phyloP scores from a whole-genome alignment of 2,329 filamentous ascomycete species.

The Trichoderma simmonsii region DNA sequence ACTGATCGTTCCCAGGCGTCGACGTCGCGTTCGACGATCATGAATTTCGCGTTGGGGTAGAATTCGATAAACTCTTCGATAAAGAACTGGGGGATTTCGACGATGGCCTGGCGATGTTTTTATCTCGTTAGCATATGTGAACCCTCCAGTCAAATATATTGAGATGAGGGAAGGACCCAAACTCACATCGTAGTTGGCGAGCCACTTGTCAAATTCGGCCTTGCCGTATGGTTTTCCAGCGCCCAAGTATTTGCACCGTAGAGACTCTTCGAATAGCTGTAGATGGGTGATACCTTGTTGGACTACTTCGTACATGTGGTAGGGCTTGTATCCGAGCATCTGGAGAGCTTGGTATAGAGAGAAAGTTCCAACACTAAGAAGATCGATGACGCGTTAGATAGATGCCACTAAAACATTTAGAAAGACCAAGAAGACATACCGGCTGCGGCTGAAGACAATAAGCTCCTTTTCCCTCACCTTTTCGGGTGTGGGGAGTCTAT shows the following conservation, averaged over 20 bases:
- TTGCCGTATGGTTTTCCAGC: constrained; percentile 32
- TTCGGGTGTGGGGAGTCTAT: constrained; percentile 32
- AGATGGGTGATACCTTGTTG: constrained; percentile 24
- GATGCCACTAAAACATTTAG: neutral
- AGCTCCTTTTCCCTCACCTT: constrained; percentile 33
- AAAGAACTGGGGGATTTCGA: constrained; percentile 27
- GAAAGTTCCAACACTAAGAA: constrained; percentile 34
- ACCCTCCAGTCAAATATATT: fast-evolving
- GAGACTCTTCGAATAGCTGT: constrained; percentile 30
- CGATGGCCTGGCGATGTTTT: constrained; percentile 10
- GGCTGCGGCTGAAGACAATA: constrained; percentile 37
- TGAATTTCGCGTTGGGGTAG: constrained; percentile 35
- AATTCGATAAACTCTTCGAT: constrained; percentile 25
- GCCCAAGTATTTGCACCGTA: constrained; percentile 29
- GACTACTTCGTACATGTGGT: constrained; percentile 35
- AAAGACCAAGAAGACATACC: constrained; percentile 25
- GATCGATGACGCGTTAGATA: neutral
- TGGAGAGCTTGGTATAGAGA: constrained; percentile 35
- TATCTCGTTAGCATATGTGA: neutral
- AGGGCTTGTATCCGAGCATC: constrained; percentile 36
- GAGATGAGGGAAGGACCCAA: neutral
- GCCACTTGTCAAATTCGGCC: constrained; percentile 40
- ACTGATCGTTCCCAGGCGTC: constrained; percentile 32
- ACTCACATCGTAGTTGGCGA: constrained; percentile 37
- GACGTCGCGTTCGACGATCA: constrained; percentile 35